Conservation (phyloP, 139 green algal species). For the Chlorella sp. region DNA sequence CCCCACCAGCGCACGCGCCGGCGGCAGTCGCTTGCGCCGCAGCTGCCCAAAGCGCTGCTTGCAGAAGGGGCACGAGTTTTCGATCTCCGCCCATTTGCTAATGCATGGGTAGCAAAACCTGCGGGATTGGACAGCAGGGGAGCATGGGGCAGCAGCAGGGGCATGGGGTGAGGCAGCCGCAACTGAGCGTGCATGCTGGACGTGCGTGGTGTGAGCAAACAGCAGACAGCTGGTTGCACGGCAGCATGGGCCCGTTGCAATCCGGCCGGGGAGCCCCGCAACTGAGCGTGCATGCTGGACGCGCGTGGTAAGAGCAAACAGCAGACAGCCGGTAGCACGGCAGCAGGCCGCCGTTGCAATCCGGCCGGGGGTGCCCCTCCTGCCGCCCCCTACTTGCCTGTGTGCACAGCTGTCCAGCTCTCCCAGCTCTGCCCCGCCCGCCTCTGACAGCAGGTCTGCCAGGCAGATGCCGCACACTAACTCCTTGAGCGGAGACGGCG, state of each 20-base stretch:
- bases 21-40: slow-evolving; percentile 50
- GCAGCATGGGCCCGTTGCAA: no score
- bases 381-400: slow-evolving; percentile 30
- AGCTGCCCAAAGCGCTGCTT: slow-evolving; percentile 71
- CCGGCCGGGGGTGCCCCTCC: no score
- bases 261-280: no score
- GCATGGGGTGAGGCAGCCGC: background rate
- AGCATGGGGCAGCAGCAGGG: background rate
- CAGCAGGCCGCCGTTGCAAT: no score
- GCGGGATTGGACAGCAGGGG: background rate
- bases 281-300: background rate
- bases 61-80: slow-evolving; percentile 74
- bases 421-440: slow-evolving; percentile 44
- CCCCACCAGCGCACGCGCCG: background rate
- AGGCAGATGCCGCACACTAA: slow-evolving; percentile 39
- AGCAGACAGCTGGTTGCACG: no score
- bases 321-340: no score
- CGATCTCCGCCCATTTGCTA: slow-evolving; percentile 63
- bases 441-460: slow-evolving; percentile 37
- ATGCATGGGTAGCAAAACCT: slow-evolving; percentile 81
- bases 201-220: background rate
- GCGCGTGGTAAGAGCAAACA: no score
- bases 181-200: background rate
- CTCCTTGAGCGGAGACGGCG: background rate
- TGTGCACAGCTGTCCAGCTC: slow-evolving; percentile 66